phyloP scores from a whole-genome alignment of 768 basidiomycete genomes.

The Candolleomyces aberdarensis region DNA sequence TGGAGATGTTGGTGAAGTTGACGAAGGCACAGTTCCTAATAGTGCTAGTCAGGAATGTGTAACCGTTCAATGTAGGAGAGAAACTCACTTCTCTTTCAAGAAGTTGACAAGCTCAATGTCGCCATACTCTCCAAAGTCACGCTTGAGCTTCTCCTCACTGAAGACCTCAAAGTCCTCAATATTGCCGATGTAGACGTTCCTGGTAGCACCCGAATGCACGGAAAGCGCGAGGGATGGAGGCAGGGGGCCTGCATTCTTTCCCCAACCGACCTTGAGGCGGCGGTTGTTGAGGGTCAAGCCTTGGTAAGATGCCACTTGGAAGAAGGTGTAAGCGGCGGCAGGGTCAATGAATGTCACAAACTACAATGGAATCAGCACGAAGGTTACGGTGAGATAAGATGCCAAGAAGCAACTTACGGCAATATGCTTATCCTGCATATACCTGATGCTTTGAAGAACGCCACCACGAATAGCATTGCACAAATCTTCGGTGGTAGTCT shows the following conservation, averaged over 20 bases:
- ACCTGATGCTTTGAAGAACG: constrained; percentile 90
- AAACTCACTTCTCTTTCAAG: constrained; percentile 84
- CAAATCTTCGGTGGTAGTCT: constrained; percentile 90
- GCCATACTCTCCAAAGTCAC: constrained; percentile 94
- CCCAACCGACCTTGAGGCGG: constrained; percentile 96
- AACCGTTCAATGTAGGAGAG: background rate
- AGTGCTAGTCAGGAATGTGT: constrained; percentile 5
- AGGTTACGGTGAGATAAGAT: background rate
- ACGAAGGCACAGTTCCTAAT: constrained; percentile 90
- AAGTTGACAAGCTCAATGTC: constrained; percentile 98
- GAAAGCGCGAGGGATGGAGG: constrained; percentile 81
- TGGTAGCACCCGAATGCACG: constrained; percentile 88
- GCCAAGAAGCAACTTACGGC: constrained; percentile 55
- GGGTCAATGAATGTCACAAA: constrained; percentile 97
- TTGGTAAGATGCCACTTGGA: constrained; percentile 86
- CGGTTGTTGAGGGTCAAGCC: constrained; percentile 92
- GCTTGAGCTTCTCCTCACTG: constrained; percentile 83
- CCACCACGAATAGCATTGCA: constrained; percentile 98
- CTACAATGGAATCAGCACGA: constrained; percentile 23
- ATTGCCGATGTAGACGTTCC: constrained; percentile 96
- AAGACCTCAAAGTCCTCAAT: constrained; percentile 95
- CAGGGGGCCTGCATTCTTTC: constrained; percentile 89
- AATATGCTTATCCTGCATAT: constrained; percentile 97
- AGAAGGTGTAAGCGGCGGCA: constrained; percentile 89
- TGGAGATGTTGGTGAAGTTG: constrained; percentile 93